Base-by-base conservation (phyloP, 768 basidiomycete genomes). In the Leccinum subtestaceum region DNA sequence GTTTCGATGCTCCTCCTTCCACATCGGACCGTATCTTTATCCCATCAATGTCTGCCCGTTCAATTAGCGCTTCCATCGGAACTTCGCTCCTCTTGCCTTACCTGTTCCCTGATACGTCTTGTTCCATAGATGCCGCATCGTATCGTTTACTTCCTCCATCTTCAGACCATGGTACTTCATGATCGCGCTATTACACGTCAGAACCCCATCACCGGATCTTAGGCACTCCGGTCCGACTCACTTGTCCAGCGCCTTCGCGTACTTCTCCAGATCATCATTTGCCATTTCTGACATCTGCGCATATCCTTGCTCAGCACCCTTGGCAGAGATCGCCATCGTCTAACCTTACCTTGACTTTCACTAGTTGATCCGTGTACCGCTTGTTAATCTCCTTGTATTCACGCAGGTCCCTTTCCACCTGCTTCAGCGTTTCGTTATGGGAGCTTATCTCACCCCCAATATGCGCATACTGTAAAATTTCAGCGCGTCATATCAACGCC, bases 61-160 rank as follows among this genome's bases (percentile, higher is more conserved):
- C 57, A 13, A 53, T 60, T n/a, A 66, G 66, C 57, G 63, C 56
- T 38, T 11, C 12, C 1, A 23, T 59, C 55, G 61, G 52, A 57
- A 19, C 12, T 40, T 4, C 23, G 8, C 15, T 43, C 25, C 0
- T 52, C 21, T 45, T 23, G 25, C 65, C 82, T 52, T 60, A 94
- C 95, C 95, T 59, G 95, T 98, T 65, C 96, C 96, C 72, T 98
- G 96, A 74, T 99, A 99, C 0, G 95, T 98, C 76, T 94, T 96
- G 71, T 94, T 96, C 97, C 97, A 99, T 4, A 98, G 73, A 68
- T 97, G 93, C 51, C 89, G 89, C 86, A 98, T 96, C 13, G 89
- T 95, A 67, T 97, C 95, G 68, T 99, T 99, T 67, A 99, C 95
- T 78, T 99, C 97, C 73, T 95, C 93, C 97, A 98, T 97, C 76